Percentiles rank a stretch among this genome's conserved stretches.
Conservation (phyloP, 345 rosid genomes). For the Psidium guajava region DNA sequence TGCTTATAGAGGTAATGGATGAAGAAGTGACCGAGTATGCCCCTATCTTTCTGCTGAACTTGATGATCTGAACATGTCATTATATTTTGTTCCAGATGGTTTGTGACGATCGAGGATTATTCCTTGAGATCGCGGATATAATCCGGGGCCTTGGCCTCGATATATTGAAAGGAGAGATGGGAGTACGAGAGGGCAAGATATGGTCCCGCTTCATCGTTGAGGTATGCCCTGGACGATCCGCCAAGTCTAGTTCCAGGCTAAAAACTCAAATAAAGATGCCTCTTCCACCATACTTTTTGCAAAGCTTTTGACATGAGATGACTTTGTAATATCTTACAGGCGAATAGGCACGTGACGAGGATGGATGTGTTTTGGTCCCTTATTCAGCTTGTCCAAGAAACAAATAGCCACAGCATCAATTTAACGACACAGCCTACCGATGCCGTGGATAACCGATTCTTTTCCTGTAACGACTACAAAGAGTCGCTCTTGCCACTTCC, state of each 20-base stretch:
- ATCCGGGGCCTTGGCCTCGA: slow-evolving; percentile 63
- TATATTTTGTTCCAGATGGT: slow-evolving; percentile 46
- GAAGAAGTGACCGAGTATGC: background rate
- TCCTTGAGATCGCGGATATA: slow-evolving; percentile 75
- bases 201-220: slow-evolving; percentile 87
- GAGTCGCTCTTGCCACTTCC: slow-evolving; percentile 11
- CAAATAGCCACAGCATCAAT: slow-evolving; percentile 15
- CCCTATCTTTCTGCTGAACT: background rate
- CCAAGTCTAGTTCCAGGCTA: background rate
- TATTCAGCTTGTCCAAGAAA: slow-evolving; percentile 50
- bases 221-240: slow-evolving; percentile 15
- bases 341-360: slow-evolving; percentile 50
- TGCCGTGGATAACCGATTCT: slow-evolving; percentile 9
- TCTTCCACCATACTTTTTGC: background rate
- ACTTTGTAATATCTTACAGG: slow-evolving; percentile 26
- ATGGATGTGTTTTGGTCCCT: slow-evolving; percentile 74
- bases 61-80: background rate
- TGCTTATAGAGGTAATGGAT: slow-evolving; percentile 68
- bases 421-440: slow-evolving; percentile 13
- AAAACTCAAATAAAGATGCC: background rate
- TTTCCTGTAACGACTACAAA: slow-evolving; percentile 18
- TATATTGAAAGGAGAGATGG: slow-evolving; percentile 78
- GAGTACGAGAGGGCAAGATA: slow-evolving; percentile 38
- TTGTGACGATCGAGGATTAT: slow-evolving; percentile 63
- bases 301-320: background rate